Percentiles rank a stretch among this genome's conserved stretches.
These are phyloP conservation scores for Eucalyptus grandis DNA, from an alignment of 345 rosid genomes.

Conservation along the genomic window DNA sequence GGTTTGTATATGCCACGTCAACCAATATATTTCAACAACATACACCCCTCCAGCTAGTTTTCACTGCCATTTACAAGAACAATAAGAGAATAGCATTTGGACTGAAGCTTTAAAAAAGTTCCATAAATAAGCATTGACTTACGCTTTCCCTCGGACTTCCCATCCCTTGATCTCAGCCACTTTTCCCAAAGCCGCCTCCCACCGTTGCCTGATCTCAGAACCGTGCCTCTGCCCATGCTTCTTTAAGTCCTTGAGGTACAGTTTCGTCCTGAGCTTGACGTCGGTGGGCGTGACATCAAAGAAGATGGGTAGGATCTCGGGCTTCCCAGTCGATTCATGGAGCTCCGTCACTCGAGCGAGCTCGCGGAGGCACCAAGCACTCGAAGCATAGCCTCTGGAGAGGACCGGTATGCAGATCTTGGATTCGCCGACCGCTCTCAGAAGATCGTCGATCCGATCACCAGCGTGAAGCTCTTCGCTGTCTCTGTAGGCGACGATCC, in stretches of 20 bases:
- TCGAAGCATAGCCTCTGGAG: neutral
- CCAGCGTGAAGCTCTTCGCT: neutral
- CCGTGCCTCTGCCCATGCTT: neutral
- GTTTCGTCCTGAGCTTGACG: neutral
- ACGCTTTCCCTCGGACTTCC: neutral
- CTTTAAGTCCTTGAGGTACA: neutral
- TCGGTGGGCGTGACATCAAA: neutral
- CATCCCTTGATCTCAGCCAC: neutral
- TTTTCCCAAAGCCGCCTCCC: neutral
- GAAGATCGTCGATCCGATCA: neutral
- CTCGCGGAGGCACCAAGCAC: neutral
- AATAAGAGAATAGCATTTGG: neutral
- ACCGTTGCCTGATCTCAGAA: rapidly evolving
- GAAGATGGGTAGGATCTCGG: neutral
- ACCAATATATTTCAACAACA: neutral
- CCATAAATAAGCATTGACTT: neutral
- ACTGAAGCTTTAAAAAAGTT: neutral
- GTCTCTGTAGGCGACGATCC: neutral
- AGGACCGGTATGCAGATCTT: neutral
- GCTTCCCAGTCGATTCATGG: neutral
- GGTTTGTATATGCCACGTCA: no score
- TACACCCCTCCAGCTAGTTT: neutral
- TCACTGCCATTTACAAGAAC: neutral
- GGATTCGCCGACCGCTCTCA: rapidly evolving
- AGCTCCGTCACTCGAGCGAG: neutral